Percentiles rank a stretch among this genome's conserved stretches.
Evolutionary conservation across 2,329 filamentous ascomycete genomes (phyloP).

Genomic region (Beauveria sp.): DNA sequence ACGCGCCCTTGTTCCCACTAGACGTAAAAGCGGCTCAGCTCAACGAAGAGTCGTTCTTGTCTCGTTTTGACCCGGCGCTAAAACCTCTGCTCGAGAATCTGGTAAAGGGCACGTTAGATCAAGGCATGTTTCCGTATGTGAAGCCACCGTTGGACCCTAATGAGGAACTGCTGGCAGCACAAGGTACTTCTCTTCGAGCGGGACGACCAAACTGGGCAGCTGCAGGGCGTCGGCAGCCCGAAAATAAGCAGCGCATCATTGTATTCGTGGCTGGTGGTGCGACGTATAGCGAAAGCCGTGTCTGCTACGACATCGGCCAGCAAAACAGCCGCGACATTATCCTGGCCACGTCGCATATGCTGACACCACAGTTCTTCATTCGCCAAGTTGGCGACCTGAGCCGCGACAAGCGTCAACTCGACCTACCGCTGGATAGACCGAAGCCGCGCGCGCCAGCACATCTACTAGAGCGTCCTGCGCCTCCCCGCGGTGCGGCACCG

Average conservation of each 20-base stretch:
- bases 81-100: slow-evolving; percentile 77
- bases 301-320: slow-evolving; percentile 79
- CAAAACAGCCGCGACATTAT: slow-evolving; percentile 74
- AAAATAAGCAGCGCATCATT: slow-evolving; percentile 84
- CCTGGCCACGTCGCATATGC: slow-evolving; percentile 85
- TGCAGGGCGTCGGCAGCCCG: slow-evolving; percentile 60
- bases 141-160: slow-evolving; percentile 60
- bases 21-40: slow-evolving; percentile 49
- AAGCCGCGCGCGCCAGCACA: slow-evolving; percentile 77
- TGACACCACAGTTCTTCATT: slow-evolving; percentile 75
- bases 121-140: slow-evolving; percentile 61
- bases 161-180: slow-evolving; percentile 46
- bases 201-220: slow-evolving; percentile 95
- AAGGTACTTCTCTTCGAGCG: slow-evolving; percentile 73
- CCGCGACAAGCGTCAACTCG: slow-evolving; percentile 64
- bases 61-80: slow-evolving; percentile 74
- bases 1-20: slow-evolving; percentile 62
- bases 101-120: slow-evolving; percentile 59
- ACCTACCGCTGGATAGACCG: slow-evolving; percentile 74
- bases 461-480: slow-evolving; percentile 67
- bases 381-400: slow-evolving; percentile 76
- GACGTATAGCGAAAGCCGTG: slow-evolving; percentile 82
- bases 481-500: slow-evolving; percentile 33
- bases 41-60: slow-evolving; percentile 75
- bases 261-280: slow-evolving; percentile 94